phyloP scores from a whole-genome alignment of 441 rosid species.

The Rhodomyrtus psidioides region DNA sequence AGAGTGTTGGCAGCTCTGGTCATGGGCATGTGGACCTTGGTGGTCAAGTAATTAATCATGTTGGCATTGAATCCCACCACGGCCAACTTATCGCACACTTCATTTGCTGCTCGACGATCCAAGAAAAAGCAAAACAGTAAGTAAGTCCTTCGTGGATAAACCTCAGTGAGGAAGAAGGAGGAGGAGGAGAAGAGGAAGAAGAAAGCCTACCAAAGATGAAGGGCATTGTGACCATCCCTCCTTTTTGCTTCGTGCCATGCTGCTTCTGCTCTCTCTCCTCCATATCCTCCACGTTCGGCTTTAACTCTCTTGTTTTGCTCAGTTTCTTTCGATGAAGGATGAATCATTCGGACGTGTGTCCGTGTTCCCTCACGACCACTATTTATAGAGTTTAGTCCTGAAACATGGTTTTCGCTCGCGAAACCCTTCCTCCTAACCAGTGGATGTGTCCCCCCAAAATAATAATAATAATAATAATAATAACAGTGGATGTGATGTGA shows the following conservation, averaged over 20 bases:
- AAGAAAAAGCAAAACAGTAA: not conserved
- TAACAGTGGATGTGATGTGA: not conserved
- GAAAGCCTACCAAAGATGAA: conserved; percentile 66
- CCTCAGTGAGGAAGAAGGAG: not conserved
- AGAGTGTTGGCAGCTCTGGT: conserved; percentile 91
- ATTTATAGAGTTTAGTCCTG: not conserved
- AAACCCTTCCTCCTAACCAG: not conserved
- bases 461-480: no score
- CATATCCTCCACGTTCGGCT: conserved; percentile 3
- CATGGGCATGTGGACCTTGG: conserved; percentile 76
- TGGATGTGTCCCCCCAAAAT: no score
- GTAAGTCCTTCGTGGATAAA: not conserved
- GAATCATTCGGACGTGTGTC: not conserved
- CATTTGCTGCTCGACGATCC: conserved; percentile 44
- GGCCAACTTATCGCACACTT: conserved; percentile 83
- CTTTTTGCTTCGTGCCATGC: conserved; percentile 36
- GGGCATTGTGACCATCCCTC: conserved; percentile 87
- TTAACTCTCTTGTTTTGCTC: not conserved
- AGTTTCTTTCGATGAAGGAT: not conserved
- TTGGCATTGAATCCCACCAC: conserved; percentile 76
- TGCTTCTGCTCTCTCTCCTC: conserved; percentile 18
- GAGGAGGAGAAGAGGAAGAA: not conserved
- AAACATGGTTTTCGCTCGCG: not conserved
- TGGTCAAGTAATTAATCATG: conserved; percentile 85
- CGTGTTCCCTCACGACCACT: not conserved